Base-by-base conservation (phyloP, 164 flowering plant genomes). In the Paratinospora sagittata region DNA sequence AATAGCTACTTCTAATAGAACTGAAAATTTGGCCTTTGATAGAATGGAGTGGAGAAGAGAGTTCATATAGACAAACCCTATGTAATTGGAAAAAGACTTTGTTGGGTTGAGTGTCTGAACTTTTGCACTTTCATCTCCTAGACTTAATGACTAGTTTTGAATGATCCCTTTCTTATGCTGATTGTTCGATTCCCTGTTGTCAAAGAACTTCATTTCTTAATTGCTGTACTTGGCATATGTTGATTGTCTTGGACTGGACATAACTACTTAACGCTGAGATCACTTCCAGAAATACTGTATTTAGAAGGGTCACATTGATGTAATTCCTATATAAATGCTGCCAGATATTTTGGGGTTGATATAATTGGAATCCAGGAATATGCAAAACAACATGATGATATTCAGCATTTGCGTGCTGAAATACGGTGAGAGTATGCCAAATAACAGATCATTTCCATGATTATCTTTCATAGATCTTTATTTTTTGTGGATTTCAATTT, bases 261-360 rank as follows among this genome's bases (percentile, higher is more conserved):
- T 26, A 52, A 9, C 49, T 45, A 26, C 23, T 47, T 10, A 33
- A 3, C 23, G 49, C 37, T 36, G 45, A 21, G 19, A n/a, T 14
- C 30, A 24, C 10, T 65, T 72, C 58, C 39, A 14, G 39, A 39
- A 41, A 24, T 3, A 23, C 26, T 57, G 36, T 49, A 13, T 34
- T 23, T 26, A 27, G 24, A 69, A 68, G 49, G 7, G 14, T 27
- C 11, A n/a, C 60, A 65, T 61, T 49, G 24, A 58, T 36, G 30
- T 27, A 26, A 27, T 67, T 82, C 84, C 86, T 85, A 89, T 33
- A 91, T 82, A 43, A 67, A 33, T 43, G 3, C 63, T 45, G 66
- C 74, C 71, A 94, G 97, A 81, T 94, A 95, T 74, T 95, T 95
- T 79, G 85, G 88, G 19, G 92, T 95, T 69, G 96, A 95, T 78